Evolutionary conservation across 495 filamentous ascomycete genomes (phyloP).

Genomic region (Pyronema omphalodes): DNA sequence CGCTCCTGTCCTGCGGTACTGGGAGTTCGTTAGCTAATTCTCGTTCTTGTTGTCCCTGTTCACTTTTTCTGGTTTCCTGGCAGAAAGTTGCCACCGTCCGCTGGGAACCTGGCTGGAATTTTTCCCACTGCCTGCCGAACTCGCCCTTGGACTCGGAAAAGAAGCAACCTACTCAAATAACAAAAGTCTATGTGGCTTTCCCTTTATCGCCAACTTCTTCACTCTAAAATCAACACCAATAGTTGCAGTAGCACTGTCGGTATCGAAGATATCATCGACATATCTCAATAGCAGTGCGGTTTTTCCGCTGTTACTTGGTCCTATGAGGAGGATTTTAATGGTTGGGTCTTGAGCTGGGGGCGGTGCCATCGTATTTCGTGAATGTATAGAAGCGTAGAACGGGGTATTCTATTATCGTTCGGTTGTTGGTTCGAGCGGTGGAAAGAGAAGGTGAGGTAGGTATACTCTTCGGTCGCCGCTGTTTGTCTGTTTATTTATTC

Average conservation of each 20-base stretch:
- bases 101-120: no score
- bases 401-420: no score
- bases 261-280: constrained; percentile 43
- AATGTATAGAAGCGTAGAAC: no score
- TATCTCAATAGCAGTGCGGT: constrained; percentile 30
- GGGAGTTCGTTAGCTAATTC: constrained; percentile 9
- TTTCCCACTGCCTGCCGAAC: no score
- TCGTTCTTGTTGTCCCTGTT: no score
- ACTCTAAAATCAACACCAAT: constrained; percentile 44
- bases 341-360: background rate
- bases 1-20: constrained; percentile 28
- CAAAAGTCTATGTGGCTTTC: constrained; percentile 36
- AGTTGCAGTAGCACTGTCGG: constrained; percentile 37
- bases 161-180: constrained; percentile 30
- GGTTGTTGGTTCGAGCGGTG: no score
- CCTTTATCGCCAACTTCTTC: constrained; percentile 30
- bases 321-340: constrained; percentile 15
- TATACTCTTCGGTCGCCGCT: no score
- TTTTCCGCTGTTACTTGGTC: constrained; percentile 20
- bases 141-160: background rate
- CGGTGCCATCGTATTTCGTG: no score
- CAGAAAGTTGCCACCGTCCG: no score
- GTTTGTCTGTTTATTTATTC: no score
- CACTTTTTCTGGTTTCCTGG: no score
- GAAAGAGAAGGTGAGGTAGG: no score